phyloP scores from a whole-genome alignment of 1,139 yeast species.

The Magnusiomyces tetraspermus region DNA sequence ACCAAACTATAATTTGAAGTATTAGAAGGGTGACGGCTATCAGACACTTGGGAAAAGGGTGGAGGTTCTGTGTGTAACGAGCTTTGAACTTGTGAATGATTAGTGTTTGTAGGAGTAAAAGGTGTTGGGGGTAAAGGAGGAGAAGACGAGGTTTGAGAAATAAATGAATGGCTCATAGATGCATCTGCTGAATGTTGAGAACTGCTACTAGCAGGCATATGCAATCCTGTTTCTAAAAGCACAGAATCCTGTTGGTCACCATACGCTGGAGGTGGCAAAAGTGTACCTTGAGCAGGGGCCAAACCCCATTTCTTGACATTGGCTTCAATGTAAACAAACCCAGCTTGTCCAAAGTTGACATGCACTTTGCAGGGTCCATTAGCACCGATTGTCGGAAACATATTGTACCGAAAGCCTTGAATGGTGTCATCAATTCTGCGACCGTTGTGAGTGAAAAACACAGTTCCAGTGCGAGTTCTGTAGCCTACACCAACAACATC shows the following conservation, averaged over 20 bases:
- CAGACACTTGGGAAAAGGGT: not conserved
- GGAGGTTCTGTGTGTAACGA: too few relatives aligned
- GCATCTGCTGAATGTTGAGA: not conserved
- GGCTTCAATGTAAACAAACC: conserved; percentile 91
- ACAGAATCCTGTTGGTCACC: conserved; percentile 41
- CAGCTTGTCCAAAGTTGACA: conserved; percentile 83
- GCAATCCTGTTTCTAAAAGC: conserved; percentile 29
- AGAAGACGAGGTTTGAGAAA: not conserved
- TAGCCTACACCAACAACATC: conserved; percentile 93
- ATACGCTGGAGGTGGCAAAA: conserved; percentile 72
- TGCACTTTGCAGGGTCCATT: conserved; percentile 64
- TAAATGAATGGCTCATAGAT: conserved; percentile 1
- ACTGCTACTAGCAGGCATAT: conserved; percentile 6
- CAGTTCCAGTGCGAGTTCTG: conserved; percentile 65
- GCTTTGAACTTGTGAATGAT: too few relatives aligned
- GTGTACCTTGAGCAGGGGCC: conserved; percentile 62
- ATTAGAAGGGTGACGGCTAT: not conserved
- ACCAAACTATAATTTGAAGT: not conserved
- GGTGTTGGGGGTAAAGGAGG: conserved; percentile 2
- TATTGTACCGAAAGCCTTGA: conserved; percentile 65
- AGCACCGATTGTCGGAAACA: conserved; percentile 87
- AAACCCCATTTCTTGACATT: conserved; percentile 90
- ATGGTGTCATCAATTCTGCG: conserved; percentile 76
- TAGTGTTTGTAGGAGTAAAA: too few relatives aligned
- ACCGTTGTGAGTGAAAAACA: conserved; percentile 87